Base-by-base conservation (phyloP, 768 basidiomycete species). In the Lenzites betulinus region DNA sequence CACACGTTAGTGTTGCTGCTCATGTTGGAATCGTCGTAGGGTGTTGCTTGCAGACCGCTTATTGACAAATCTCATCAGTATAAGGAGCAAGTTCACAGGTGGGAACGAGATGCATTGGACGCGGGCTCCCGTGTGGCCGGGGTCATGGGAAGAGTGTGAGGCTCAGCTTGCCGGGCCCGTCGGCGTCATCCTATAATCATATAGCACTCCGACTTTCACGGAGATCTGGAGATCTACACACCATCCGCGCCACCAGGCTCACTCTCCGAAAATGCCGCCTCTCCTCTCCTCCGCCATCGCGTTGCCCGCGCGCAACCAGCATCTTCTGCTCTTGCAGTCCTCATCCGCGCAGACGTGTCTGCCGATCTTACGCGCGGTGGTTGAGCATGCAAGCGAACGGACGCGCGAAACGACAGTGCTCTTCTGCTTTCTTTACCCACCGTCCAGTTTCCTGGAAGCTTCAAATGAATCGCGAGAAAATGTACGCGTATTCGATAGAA, bases 341-440 rank as follows among this genome's bases (percentile, higher is more conserved):
- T 69, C 72, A 0, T 39, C 61, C 11, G 69, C 70, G 0, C 72
- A 73, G 51, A 63, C 70, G 63, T 67, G 67, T 50, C 52, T 73
- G 8, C 64, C 69, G 0, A 36, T 71, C 7, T 39, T 73, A 16
- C 67, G 65, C 28, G 51, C 51, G 7, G 11, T 69, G 1, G 47
- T 70, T 1, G 11, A 35, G 36, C 22, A 54, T 28, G 36, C 64
- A 22, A 54, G 41, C 15, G 41, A 55, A 16, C 64, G 54, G 72
- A 59, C 62, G 51, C 67, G 59, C 61, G 64, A 63, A 44, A 63
- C 66, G 15, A 62, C 76, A 28, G 60, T 88, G 26, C 69, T 90
- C 48, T 83, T 89, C 59, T 85, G 80, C 68, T 73, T 87, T 51
- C 79, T 89, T 48, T 76, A 81, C 50, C 80, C 87, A 67, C 80